Percentiles rank a stretch among this genome's conserved stretches.
Evolutionary conservation across 176 grass and related monocot genomes (phyloP).

Genomic region (Oryza coarctata): DNA sequence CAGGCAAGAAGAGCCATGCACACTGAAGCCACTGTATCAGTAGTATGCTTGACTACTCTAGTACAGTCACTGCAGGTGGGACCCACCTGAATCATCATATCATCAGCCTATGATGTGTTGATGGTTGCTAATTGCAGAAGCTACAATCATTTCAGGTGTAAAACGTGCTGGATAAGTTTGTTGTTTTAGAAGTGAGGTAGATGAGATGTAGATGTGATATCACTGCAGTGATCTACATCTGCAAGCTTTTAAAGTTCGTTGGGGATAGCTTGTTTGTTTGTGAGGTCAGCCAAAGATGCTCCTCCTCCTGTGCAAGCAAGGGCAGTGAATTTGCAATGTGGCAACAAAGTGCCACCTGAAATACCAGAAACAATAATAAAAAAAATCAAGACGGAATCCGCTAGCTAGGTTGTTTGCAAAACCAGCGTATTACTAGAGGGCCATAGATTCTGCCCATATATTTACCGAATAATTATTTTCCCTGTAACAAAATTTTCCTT

Average conservation of each 20-base stretch:
- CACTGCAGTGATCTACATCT: background rate
- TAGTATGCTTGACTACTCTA: no score
- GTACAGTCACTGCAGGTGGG: background rate
- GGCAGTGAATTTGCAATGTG: conserved; percentile 6
- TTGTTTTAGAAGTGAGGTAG: background rate
- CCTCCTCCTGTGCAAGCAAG: conserved; percentile 35
- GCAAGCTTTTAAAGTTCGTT: conserved; percentile 19
- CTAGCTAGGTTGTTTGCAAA: conserved; percentile 14
- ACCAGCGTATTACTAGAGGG: background rate
- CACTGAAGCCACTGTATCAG: no score
- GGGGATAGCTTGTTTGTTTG: conserved; percentile 11
- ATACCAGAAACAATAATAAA: background rate
- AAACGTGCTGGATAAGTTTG: background rate
- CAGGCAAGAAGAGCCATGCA: background rate
- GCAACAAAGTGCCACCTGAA: conserved; percentile 26
- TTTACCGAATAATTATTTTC: background rate
- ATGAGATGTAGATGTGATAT: conserved; percentile 6
- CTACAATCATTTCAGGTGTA: background rate
- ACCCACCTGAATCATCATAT: background rate
- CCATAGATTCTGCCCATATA: background rate
- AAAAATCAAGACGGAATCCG: background rate
- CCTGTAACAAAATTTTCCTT: background rate
- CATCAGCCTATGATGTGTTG: background rate
- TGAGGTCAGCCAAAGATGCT: conserved; percentile 12
- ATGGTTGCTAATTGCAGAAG: background rate